phyloP scores from a whole-genome alignment of 1,284 basidiomycete species.

The Peniophora sp. region DNA sequence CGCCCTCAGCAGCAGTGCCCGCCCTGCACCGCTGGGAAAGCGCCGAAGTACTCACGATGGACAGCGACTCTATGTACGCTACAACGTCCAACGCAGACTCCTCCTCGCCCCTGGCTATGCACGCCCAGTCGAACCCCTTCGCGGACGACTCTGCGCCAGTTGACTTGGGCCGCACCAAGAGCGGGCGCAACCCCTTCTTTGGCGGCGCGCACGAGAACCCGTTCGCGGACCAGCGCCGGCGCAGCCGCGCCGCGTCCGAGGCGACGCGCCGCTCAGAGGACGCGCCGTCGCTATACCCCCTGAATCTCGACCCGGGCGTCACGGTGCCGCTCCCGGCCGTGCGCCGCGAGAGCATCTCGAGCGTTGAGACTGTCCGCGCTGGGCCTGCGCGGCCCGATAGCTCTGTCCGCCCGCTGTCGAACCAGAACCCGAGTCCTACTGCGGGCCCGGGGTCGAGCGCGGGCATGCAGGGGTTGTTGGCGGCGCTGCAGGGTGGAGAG shows the following conservation, averaged over 20 bases:
- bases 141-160: constrained; percentile 20
- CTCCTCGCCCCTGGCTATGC: constrained; percentile 3
- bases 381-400: neutral
- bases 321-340: neutral
- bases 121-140: constrained; percentile 31
- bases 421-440: neutral
- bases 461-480: too few relatives aligned
- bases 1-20: constrained; percentile 30
- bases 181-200: constrained; percentile 61
- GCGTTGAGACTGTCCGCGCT: neutral
- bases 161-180: constrained; percentile 14
- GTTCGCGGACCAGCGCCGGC: constrained; percentile 14
- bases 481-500: too few relatives aligned
- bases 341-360: neutral
- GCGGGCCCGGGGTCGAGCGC: too few relatives aligned
- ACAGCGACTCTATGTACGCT: constrained; percentile 18
- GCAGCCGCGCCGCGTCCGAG: neutral
- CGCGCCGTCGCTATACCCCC: too few relatives aligned
- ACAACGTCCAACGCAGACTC: constrained; percentile 16
- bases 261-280: too few relatives aligned
- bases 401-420: neutral
- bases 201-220: constrained; percentile 25
- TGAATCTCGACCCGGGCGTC: too few relatives aligned
- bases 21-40: constrained; percentile 59
- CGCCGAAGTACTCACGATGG: constrained; percentile 53